Evolutionary conservation across 129 eudicot species (phyloP), one percentile per base, ranked within the genome.

Genomic region (Ambrosia artemisiifolia): DNA sequence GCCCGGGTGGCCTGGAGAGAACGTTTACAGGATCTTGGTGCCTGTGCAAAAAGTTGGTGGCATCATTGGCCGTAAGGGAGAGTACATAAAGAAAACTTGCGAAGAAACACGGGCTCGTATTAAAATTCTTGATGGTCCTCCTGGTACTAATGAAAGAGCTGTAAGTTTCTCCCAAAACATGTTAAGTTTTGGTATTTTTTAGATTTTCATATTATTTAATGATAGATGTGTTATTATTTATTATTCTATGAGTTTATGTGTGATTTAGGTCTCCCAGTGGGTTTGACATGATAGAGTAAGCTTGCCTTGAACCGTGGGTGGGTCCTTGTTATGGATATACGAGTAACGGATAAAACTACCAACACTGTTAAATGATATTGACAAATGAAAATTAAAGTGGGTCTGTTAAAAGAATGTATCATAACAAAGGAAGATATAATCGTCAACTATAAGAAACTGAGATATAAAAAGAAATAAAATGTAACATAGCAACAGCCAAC

Each of bases 1-100:
- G 98, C 98, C 98, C 8, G 98, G 98, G 44, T 94, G 96, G 96
- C 97, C 98, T 17, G 98, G 98, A 70, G 98, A 94, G 78, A 94
- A 83, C 65, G 98, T 94, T 38, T 94, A 85, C 62, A 85, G 98
- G 87, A 74, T 94, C 83, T 75, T 94, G 79, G 88, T 94, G 5
- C 97, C 98, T 77, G 95, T 65, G 33, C 98, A 90, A 54, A 90
- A 80, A 73, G 98, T 94, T 80, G 98, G 98, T 69, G 84, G 95
- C 69, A 88, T 94, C 49, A 94, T 94, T 79, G 98, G 98, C 12
- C 96, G 96, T 14, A 94, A 94, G 77, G 98, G 98, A 30, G 97
- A 94, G 75, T 85, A 80, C 77, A 94, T 94, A 16, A 94, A 90
- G 83, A 94, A 90, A 83, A 85, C 84, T 6, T 91, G 95, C 40